phyloP scores from a whole-genome alignment of 495 filamentous ascomycete species.

The Bryoglossum gracile region DNA sequence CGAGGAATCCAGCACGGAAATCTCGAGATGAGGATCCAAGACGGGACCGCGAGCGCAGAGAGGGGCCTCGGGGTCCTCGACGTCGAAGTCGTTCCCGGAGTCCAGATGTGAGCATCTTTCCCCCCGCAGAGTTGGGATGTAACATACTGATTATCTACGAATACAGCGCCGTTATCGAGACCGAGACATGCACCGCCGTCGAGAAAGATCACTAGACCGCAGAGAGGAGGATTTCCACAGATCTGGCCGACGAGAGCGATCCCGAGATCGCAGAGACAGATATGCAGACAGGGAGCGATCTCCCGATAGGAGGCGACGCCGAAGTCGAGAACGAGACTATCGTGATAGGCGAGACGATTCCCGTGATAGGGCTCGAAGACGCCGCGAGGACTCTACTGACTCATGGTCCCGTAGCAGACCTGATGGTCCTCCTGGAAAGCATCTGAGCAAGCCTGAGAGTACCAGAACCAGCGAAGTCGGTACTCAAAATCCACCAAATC shows the following conservation, averaged over 20 bases:
- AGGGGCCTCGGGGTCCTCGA: constrained; percentile 40
- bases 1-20: constrained; percentile 39
- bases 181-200: constrained; percentile 56
- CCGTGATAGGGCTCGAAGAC: constrained; percentile 59
- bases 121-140: background rate
- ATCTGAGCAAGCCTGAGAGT: constrained; percentile 33
- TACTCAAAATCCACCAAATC: background rate
- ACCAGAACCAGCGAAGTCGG: constrained; percentile 50
- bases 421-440: constrained; percentile 55
- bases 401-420: constrained; percentile 61
- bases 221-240: constrained; percentile 65
- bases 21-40: constrained; percentile 73
- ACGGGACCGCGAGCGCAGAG: constrained; percentile 46
- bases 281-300: constrained; percentile 51
- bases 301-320: constrained; percentile 44
- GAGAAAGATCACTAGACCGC: constrained; percentile 69
- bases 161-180: constrained; percentile 38
- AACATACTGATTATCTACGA: constrained; percentile 26
- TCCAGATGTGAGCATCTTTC: constrained; percentile 50
- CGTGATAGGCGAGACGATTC: constrained; percentile 74
- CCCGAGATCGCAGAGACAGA: constrained; percentile 59
- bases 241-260: constrained; percentile 48
- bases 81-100: constrained; percentile 63
- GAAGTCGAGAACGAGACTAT: constrained; percentile 67
- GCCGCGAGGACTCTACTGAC: constrained; percentile 73